Evolutionary conservation across 148 eudicot genomes (phyloP).

Genomic region (Cornus kousa): DNA sequence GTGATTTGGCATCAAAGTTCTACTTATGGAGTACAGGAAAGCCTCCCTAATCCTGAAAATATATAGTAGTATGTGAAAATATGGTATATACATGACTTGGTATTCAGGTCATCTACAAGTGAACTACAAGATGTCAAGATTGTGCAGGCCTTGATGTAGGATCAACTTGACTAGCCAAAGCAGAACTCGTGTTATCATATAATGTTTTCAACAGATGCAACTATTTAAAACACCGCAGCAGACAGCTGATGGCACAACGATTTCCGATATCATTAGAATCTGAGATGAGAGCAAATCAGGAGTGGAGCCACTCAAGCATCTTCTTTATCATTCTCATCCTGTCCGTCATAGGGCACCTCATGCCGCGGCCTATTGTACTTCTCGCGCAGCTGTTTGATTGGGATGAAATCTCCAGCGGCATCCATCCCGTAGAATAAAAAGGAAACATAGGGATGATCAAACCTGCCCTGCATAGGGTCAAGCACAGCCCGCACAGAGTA

Average conservation of each 20-base stretch:
- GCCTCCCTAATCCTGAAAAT: no score
- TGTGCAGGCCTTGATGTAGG: background rate
- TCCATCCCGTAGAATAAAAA: constrained; percentile 85
- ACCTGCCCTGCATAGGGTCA: constrained; percentile 51
- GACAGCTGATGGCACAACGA: background rate
- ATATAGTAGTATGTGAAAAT: no score
- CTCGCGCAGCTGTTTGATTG: constrained; percentile 83
- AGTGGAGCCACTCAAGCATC: constrained; percentile 20
- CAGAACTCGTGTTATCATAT: background rate
- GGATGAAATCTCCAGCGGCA: constrained; percentile 85
- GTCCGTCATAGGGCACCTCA: constrained; percentile 67
- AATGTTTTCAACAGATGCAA: background rate
- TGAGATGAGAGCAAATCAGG: constrained; percentile 1
- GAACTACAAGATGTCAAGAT: background rate
- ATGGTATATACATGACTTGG: no score
- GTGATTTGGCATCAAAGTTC: background rate
- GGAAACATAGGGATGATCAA: constrained; percentile 89
- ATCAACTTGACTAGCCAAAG: background rate
- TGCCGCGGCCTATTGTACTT: constrained; percentile 81
- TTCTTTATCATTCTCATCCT: constrained; percentile 44
- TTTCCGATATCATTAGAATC: background rate
- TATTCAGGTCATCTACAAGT: background rate
- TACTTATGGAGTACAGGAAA: background rate
- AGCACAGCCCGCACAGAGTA: background rate
- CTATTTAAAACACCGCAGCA: no score